phyloP scores from a whole-genome alignment of 2,329 filamentous ascomycete genomes.

The Sporothrix variecibatus region DNA sequence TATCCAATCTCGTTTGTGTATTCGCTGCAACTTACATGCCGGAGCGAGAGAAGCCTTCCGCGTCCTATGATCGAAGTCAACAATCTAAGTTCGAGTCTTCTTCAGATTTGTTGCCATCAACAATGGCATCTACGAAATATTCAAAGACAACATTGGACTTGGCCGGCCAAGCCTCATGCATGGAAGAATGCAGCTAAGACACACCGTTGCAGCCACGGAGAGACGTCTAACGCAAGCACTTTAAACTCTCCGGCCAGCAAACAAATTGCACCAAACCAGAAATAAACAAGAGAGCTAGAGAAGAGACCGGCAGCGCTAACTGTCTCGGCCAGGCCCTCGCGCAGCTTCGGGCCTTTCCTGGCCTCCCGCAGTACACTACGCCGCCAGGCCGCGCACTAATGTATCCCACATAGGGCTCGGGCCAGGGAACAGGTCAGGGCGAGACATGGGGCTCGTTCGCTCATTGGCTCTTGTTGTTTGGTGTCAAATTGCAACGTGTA shows the following conservation, averaged over 20 bases:
- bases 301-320: neutral
- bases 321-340: constrained; percentile 4
- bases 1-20: neutral
- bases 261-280: neutral
- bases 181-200: constrained; percentile 12
- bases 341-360: constrained; percentile 24
- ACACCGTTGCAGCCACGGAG: neutral
- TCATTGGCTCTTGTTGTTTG: neutral
- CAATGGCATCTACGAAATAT: neutral
- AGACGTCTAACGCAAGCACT: constrained; percentile 14
- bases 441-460: constrained; percentile 2
- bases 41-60: too few species aligned
- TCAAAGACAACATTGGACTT: neutral
- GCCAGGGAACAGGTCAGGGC: neutral
- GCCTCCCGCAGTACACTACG: constrained; percentile 11
- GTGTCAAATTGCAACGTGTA: neutral
- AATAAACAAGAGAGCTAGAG: neutral
- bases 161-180: neutral
- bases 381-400: neutral
- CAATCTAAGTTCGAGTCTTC: too few species aligned
- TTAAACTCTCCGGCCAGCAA: constrained; percentile 2
- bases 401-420: constrained; percentile 3
- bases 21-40: neutral
- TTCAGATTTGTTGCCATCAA: neutral
- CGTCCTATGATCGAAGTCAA: neutral